Evolutionary conservation across 352 stramenopile species (phyloP).

Genomic region (Pseudoperonospora humuli): DNA sequence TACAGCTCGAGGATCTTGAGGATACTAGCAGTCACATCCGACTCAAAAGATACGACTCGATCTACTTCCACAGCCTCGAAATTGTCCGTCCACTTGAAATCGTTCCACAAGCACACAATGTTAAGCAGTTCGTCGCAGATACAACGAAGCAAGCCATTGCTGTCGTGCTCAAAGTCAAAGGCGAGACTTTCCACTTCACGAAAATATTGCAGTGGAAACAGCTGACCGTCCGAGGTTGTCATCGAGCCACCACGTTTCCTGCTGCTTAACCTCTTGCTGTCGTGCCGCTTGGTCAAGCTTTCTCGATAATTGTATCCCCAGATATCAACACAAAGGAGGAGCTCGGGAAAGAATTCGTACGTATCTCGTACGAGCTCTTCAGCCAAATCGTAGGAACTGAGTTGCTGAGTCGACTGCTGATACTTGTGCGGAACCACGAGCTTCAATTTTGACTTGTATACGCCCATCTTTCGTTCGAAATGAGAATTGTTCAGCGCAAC

Average conservation of each 20-base stretch:
- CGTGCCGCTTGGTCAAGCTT: conserved; percentile 18
- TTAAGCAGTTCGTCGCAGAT: conserved; percentile 70
- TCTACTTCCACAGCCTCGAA: conserved; percentile 37
- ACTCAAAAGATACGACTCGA: conserved; percentile 52
- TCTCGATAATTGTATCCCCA: conserved; percentile 51
- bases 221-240: conserved; percentile 2
- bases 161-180: conserved; percentile 64
- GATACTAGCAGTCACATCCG: conserved; percentile 48
- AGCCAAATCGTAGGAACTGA: conserved; percentile 9
- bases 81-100: conserved; percentile 67
- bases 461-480: conserved; percentile 67
- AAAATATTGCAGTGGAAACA: conserved; percentile 44
- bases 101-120: conserved; percentile 70
- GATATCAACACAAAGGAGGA: conserved; percentile 57
- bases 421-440: conserved; percentile 48
- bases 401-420: conserved; percentile 21
- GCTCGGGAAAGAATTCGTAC: conserved; percentile 61
- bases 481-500: conserved; percentile 62
- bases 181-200: conserved; percentile 28
- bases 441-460: conserved; percentile 64
- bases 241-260: conserved; percentile 1
- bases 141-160: conserved; percentile 43
- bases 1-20: conserved; percentile 55
- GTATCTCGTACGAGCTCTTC: conserved; percentile 56
- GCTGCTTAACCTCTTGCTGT: conserved; percentile 6